These are phyloP conservation scores for Nadsonia commutata DNA, from an alignment of 1,139 yeast genomes.

Conservation along the genomic window DNA sequence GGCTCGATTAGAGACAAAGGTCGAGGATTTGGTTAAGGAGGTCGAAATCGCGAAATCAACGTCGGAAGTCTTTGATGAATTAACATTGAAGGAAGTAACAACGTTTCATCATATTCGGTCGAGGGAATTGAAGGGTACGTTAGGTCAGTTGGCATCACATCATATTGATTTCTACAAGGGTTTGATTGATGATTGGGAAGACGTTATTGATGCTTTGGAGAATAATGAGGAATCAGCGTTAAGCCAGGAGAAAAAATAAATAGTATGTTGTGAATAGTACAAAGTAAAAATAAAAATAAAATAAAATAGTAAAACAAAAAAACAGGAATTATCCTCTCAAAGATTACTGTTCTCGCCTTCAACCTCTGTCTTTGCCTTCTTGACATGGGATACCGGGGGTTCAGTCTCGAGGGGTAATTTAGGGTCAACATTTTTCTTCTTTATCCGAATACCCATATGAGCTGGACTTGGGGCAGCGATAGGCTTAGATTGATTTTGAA, in stretches of 20 bases:
- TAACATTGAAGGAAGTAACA: constrained; percentile 56
- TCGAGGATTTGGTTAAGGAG: constrained; percentile 38
- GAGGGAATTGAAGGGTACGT: constrained; percentile 55
- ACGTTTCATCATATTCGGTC: constrained; percentile 74
- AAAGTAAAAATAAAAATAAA: no score
- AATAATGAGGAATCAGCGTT: neutral
- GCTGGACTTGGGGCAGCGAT: neutral
- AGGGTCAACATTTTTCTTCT: no score
- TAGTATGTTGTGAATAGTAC: no score
- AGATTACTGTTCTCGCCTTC: neutral
- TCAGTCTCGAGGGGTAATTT: no score
- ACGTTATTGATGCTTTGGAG: constrained; percentile 9
- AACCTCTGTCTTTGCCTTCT: neutral
- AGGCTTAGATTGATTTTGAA: neutral
- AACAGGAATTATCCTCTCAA: no score
- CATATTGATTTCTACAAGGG: constrained; percentile 63
- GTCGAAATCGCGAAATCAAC: constrained; percentile 54
- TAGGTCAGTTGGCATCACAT: constrained; percentile 57
- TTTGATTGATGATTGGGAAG: constrained; percentile 59
- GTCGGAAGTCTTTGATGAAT: constrained; percentile 54
- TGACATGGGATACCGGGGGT: no score
- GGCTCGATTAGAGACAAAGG: constrained; percentile 39
- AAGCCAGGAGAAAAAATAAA: no score
- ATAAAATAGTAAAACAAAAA: no score
- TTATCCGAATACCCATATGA: neutral